These are phyloP conservation scores for Apiotrichum montevideense DNA, from an alignment of 1,284 basidiomycete species.

Conservation along the genomic window DNA sequence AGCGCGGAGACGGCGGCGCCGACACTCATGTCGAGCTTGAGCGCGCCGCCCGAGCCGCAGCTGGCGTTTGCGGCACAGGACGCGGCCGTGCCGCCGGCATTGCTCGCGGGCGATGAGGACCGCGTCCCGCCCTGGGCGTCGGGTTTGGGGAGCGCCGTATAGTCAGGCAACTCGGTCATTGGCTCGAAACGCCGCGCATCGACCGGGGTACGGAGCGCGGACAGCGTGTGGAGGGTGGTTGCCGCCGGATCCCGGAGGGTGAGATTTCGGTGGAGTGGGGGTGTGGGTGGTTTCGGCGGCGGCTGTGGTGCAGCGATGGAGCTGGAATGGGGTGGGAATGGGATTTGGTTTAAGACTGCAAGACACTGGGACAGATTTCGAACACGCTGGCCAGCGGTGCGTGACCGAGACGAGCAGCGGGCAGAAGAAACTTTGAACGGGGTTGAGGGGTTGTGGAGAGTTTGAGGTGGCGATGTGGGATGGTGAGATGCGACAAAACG, in stretches of 20 bases:
- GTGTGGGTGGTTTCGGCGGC: too few species aligned
- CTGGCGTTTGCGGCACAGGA: not conserved
- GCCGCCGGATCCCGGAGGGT: not conserved
- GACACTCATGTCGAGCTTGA: slow-evolving; percentile 29
- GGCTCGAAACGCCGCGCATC: not conserved
- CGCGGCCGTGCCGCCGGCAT: not conserved
- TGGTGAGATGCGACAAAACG: too few species aligned
- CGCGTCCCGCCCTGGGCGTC: not conserved
- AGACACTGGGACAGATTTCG: too few species aligned
- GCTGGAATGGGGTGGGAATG: too few species aligned
- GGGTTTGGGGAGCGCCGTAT: not conserved
- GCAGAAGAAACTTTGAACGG: too few species aligned
- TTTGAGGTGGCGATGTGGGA: too few species aligned
- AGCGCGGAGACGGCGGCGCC: slow-evolving; percentile 34
- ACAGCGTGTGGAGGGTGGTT: not conserved
- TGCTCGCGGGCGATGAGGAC: not conserved
- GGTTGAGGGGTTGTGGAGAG: too few species aligned
- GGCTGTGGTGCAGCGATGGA: too few species aligned
- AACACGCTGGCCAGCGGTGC: too few species aligned
- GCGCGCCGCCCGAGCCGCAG: not conserved
- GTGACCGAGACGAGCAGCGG: too few species aligned
- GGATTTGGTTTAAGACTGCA: too few species aligned
- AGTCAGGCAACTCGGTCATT: not conserved
- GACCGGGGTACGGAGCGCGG: not conserved
- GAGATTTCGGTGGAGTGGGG: not conserved